Conservation (phyloP, 805 yeast genomes). For the Candida schatavii region DNA sequence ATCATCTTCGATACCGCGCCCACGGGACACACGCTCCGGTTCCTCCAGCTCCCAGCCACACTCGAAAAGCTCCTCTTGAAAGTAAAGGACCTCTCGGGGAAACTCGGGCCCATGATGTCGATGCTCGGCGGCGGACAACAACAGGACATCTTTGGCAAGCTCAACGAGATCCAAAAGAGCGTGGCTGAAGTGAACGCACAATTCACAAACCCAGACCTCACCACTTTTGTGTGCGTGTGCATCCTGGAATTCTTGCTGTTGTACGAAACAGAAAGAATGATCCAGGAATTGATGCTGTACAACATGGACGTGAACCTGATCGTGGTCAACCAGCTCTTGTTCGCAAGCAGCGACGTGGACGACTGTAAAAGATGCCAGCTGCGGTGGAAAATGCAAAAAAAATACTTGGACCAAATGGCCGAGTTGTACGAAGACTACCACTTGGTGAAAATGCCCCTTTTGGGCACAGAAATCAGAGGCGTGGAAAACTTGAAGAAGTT, state of each 20-base stretch:
- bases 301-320: slow-evolving; percentile 96
- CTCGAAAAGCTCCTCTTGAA: slow-evolving; percentile 83
- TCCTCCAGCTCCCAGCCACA: slow-evolving; percentile 91
- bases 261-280: slow-evolving; percentile 96
- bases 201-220: slow-evolving; percentile 92
- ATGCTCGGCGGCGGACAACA: slow-evolving; percentile 70
- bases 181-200: slow-evolving; percentile 90
- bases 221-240: slow-evolving; percentile 95
- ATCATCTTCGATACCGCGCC: slow-evolving; percentile 99
- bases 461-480: slow-evolving; percentile 95
- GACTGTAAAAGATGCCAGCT: slow-evolving; percentile 86
- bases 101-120: slow-evolving; percentile 87
- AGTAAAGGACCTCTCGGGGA: slow-evolving; percentile 80
- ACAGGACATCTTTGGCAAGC: slow-evolving; percentile 71
- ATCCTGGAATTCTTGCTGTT: slow-evolving; percentile 94
- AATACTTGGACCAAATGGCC: slow-evolving; percentile 91
- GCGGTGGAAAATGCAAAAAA: slow-evolving; percentile 93
- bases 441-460: slow-evolving; percentile 89
- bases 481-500: slow-evolving; percentile 79
- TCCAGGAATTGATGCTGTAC: slow-evolving; percentile 91
- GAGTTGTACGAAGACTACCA: slow-evolving; percentile 98
- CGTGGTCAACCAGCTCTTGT: slow-evolving; percentile 89
- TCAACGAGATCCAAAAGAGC: slow-evolving; percentile 74
- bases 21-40: slow-evolving; percentile 96
- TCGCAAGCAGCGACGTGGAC: slow-evolving; percentile 75